A percentile compares a stretch with the other conserved stretches of the same genome.
These are phyloP conservation scores for Exophiala sp. DNA, from an alignment of 2,329 filamentous ascomycete genomes.

Conservation along the genomic window DNA sequence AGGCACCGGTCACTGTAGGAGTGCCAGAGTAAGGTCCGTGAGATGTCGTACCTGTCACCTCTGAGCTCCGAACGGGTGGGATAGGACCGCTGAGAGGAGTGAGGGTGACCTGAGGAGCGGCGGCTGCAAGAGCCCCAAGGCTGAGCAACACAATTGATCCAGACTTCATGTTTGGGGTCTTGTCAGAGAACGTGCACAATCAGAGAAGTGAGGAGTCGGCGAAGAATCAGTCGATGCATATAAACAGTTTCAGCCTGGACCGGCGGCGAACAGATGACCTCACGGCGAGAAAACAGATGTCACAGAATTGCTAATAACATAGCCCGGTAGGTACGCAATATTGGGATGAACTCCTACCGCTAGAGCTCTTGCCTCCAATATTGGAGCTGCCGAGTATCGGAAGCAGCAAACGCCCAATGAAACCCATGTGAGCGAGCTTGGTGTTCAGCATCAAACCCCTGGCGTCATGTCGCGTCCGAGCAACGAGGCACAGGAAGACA, in stretches of 20 bases:
- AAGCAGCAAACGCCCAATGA: neutral
- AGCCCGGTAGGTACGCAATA: neutral
- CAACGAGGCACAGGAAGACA: neutral
- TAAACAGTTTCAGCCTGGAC: neutral
- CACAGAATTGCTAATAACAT: neutral
- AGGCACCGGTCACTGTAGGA: conserved; percentile 64
- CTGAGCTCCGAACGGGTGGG: conserved; percentile 43
- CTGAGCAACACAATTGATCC: conserved; percentile 13
- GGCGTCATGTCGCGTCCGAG: neutral
- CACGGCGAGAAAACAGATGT: neutral
- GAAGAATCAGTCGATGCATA: neutral
- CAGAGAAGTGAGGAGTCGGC: neutral
- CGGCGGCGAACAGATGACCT: neutral
- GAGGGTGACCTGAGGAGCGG: conserved; percentile 24
- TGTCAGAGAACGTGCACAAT: neutral
- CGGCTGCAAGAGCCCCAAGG: conserved; percentile 18
- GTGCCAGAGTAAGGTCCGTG: conserved; percentile 64
- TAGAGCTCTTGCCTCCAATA: neutral
- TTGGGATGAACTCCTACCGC: neutral
- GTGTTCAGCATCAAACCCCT: neutral
- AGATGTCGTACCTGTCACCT: conserved; percentile 52
- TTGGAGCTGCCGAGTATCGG: neutral
- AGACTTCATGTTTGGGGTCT: conserved; percentile 19
- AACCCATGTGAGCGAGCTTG: neutral
- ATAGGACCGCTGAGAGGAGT: conserved; percentile 18